A percentile compares a stretch with the other conserved stretches of the same genome.
Conservation (phyloP, 352 stramenopile species). For the Globisporangium sylvaticum region DNA sequence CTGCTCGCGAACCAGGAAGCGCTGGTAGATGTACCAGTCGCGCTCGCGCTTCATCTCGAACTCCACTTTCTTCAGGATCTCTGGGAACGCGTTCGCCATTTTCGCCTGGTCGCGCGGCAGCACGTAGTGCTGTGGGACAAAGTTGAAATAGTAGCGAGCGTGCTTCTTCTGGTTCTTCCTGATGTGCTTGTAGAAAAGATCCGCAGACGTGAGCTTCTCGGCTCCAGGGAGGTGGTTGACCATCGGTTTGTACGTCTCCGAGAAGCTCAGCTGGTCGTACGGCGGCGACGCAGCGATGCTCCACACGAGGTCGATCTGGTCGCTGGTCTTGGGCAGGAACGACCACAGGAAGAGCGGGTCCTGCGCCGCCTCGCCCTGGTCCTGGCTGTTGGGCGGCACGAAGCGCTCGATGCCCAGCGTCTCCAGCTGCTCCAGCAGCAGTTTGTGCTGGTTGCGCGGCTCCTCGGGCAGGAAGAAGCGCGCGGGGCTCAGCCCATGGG, state of each 20-base stretch:
- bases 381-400: constrained; percentile 17
- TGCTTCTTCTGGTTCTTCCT: constrained; percentile 38
- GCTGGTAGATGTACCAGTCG: constrained; percentile 54
- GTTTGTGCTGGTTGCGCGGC: constrained; percentile 26
- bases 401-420: constrained; percentile 54
- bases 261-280: constrained; percentile 37
- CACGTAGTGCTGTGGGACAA: constrained; percentile 49
- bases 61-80: constrained; percentile 42
- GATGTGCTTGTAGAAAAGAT: constrained; percentile 49
- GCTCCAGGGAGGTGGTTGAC: constrained; percentile 73
- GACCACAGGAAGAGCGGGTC: constrained; percentile 32
- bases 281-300: constrained; percentile 26
- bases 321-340: constrained; percentile 34
- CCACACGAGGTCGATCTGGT: constrained; percentile 72
- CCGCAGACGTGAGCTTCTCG: constrained; percentile 35
- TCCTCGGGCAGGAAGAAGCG: constrained; percentile 54
- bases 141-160: constrained; percentile 69
- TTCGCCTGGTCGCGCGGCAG: constrained; percentile 55
- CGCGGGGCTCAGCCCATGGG: constrained; percentile 11
- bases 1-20: constrained; percentile 55
- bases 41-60: constrained; percentile 47
- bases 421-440: constrained; percentile 48
- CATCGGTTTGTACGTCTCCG: constrained; percentile 39
- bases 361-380: constrained; percentile 15
- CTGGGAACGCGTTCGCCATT: constrained; percentile 42